These are phyloP conservation scores for Earliella scabrosa DNA, from an alignment of 1,284 basidiomycete genomes.

Conservation along the genomic window DNA sequence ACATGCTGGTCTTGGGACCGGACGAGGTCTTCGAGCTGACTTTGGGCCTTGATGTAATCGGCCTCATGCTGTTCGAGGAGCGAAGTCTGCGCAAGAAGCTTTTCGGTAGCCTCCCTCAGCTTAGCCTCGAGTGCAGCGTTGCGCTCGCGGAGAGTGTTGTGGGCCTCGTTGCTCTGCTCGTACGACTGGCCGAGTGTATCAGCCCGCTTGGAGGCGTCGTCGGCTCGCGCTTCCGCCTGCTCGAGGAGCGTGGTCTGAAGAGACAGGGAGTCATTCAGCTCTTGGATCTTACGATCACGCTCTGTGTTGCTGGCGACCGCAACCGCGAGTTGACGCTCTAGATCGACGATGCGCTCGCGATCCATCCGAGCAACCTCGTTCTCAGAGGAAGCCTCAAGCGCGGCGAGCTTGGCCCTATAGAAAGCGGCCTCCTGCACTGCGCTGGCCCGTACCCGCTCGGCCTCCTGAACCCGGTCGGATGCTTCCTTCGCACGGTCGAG, in stretches of 20 bases:
- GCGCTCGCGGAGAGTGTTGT: slow-evolving; percentile 76
- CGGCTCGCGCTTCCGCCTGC: slow-evolving; percentile 80
- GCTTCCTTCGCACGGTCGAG: slow-evolving; percentile 77
- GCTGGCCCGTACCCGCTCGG: slow-evolving; percentile 77
- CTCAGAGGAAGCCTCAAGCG: slow-evolving; percentile 77
- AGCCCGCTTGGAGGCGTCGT: slow-evolving; percentile 82
- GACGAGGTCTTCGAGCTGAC: slow-evolving; percentile 74
- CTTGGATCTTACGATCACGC: slow-evolving; percentile 74
- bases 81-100: slow-evolving; percentile 78
- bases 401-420: slow-evolving; percentile 92
- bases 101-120: slow-evolving; percentile 82
- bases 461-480: slow-evolving; percentile 81
- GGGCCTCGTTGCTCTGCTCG: slow-evolving; percentile 68
- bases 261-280: slow-evolving; percentile 74
- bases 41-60: slow-evolving; percentile 70
- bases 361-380: slow-evolving; percentile 72
- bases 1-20: slow-evolving; percentile 82
- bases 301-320: slow-evolving; percentile 70
- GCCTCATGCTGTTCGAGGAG: slow-evolving; percentile 79
- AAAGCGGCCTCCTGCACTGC: slow-evolving; percentile 96
- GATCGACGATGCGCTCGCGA: slow-evolving; percentile 76
- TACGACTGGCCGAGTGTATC: slow-evolving; percentile 85
- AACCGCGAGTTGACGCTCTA: slow-evolving; percentile 80
- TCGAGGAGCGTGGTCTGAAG: slow-evolving; percentile 80
- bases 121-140: slow-evolving; percentile 66